phyloP scores from a whole-genome alignment of 2,329 filamentous ascomycete species.

The Fusarium nanum region DNA sequence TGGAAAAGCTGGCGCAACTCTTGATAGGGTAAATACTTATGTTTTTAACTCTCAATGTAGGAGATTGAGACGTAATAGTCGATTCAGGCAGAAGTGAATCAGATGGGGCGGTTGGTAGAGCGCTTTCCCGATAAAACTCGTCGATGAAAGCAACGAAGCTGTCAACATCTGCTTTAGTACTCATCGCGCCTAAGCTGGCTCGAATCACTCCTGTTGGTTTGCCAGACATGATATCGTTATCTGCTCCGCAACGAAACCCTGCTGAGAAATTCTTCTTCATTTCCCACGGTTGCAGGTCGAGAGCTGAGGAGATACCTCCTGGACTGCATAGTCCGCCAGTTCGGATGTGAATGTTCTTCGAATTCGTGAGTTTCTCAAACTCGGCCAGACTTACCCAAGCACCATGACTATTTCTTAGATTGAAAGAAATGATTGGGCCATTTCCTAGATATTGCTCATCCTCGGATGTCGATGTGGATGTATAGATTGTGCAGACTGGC shows the following conservation, averaged over 20 bases:
- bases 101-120: not conserved
- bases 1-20: slow-evolving; percentile 83
- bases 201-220: slow-evolving; percentile 91
- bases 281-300: slow-evolving; percentile 83
- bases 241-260: slow-evolving; percentile 85
- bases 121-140: slow-evolving; percentile 64
- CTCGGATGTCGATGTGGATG: slow-evolving; percentile 47
- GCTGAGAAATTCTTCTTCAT: slow-evolving; percentile 86
- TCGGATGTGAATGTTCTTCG: slow-evolving; percentile 84
- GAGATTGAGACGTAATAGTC: not conserved
- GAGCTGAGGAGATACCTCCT: slow-evolving; percentile 79
- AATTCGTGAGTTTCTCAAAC: slow-evolving; percentile 84
- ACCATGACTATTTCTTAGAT: slow-evolving; percentile 75
- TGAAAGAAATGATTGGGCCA: slow-evolving; percentile 87
- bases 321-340: slow-evolving; percentile 94
- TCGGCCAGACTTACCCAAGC: slow-evolving; percentile 85
- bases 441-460: slow-evolving; percentile 54
- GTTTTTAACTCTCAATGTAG: slow-evolving; percentile 62
- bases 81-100: not conserved
- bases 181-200: slow-evolving; percentile 91
- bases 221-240: slow-evolving; percentile 82
- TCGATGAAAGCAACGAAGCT: slow-evolving; percentile 76
- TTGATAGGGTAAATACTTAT: slow-evolving; percentile 92
- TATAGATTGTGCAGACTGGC: slow-evolving; percentile 75
- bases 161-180: slow-evolving; percentile 78